Evolutionary conservation across 2,329 filamentous ascomycete genomes (phyloP).

Genomic region (Sphaerulina vaccinii): DNA sequence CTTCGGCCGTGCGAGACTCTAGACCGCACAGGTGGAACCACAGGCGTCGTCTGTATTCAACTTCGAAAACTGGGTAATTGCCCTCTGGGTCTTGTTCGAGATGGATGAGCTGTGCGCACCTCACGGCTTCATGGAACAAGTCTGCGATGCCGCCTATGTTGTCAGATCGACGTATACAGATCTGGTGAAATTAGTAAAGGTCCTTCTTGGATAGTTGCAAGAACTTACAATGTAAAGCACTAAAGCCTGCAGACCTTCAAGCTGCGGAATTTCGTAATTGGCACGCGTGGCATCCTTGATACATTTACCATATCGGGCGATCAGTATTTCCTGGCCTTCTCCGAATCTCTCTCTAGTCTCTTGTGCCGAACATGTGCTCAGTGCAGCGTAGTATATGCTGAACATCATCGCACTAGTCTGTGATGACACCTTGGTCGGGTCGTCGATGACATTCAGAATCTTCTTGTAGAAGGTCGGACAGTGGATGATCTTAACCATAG

Average conservation of each 20-base stretch:
- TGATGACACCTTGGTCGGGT: constrained; percentile 14
- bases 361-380: constrained; percentile 29
- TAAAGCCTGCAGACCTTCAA: constrained; percentile 27
- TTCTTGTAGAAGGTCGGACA: constrained; percentile 27
- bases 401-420: constrained; percentile 26
- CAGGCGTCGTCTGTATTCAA: constrained; percentile 25
- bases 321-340: constrained; percentile 23
- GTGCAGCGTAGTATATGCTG: constrained; percentile 30
- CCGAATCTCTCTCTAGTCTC: constrained; percentile 28
- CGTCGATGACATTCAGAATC: constrained; percentile 23
- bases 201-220: background rate
- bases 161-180: constrained; percentile 23
- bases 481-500: constrained; percentile 33
- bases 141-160: constrained; percentile 18
- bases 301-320: constrained; percentile 20
- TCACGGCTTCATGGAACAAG: constrained; percentile 25
- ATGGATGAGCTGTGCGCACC: constrained; percentile 25
- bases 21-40: constrained; percentile 30
- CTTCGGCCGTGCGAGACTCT: constrained; percentile 31
- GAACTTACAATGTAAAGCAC: constrained; percentile 25
- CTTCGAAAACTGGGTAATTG: constrained; percentile 23
- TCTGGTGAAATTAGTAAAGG: constrained; percentile 13
- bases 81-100: constrained; percentile 22
- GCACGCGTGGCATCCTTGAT: constrained; percentile 21
- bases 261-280: constrained; percentile 21